A percentile compares a stretch with the other conserved stretches of the same genome.
Evolutionary conservation across 176 grass and related monocot genomes (phyloP).

Genomic region (Secale cereale): DNA sequence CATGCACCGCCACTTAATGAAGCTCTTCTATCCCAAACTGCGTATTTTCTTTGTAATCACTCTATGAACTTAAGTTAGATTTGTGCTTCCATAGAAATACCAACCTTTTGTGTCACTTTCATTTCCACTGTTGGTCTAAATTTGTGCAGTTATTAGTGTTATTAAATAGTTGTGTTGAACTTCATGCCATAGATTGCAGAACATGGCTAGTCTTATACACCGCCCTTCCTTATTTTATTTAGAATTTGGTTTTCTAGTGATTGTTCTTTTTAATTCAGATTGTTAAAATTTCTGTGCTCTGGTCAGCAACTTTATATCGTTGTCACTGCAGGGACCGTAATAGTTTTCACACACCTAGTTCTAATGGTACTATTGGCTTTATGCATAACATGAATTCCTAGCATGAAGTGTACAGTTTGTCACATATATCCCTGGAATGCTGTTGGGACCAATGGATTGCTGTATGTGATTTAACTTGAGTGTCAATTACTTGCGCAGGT

Average conservation of each 20-base stretch:
- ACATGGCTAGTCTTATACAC: background rate
- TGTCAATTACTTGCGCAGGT: slow-evolving; percentile 57
- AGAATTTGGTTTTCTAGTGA: background rate
- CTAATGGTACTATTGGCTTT: background rate
- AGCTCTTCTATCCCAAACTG: background rate
- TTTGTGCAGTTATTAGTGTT: background rate
- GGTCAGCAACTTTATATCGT: background rate
- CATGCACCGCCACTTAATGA: background rate
- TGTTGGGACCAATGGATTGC: background rate
- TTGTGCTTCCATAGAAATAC: background rate
- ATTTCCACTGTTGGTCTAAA: background rate
- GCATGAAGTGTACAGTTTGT: background rate
- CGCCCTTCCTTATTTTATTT: background rate
- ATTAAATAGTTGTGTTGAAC: background rate
- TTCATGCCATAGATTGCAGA: background rate
- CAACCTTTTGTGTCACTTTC: background rate
- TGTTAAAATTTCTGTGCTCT: background rate
- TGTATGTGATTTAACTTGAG: slow-evolving; percentile 1
- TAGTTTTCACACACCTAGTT: background rate
- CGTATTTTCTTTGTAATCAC: background rate
- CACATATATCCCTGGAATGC: background rate
- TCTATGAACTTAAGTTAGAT: background rate
- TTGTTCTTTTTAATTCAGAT: background rate
- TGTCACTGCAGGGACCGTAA: background rate
- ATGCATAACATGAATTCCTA: background rate